phyloP scores from a whole-genome alignment of 148 eudicot species.

The Bassia scoparia region DNA sequence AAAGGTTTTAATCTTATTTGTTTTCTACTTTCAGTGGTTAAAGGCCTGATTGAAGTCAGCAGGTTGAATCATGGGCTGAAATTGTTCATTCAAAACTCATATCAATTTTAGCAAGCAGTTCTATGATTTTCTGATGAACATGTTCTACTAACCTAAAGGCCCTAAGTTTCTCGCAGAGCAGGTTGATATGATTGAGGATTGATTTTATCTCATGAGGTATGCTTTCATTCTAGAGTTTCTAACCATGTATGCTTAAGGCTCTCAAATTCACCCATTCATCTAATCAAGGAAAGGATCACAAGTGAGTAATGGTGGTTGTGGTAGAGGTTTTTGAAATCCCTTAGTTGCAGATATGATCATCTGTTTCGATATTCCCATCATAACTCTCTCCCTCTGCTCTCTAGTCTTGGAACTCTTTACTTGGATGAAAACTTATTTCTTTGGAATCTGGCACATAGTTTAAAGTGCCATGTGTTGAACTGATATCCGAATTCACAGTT shows the following conservation, averaged over 20 bases:
- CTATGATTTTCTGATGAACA: constrained; percentile 61
- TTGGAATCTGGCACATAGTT: neutral
- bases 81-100: constrained; percentile 84
- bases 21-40: constrained; percentile 49
- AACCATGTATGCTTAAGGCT: neutral
- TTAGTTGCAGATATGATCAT: constrained; percentile 5
- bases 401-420: neutral
- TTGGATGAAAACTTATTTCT: neutral
- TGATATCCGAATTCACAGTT: neutral
- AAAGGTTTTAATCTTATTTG: neutral
- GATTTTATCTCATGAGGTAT: constrained; percentile 85
- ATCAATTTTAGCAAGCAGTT: constrained; percentile 88
- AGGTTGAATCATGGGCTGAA: constrained; percentile 91
- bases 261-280: neutral
- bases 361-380: neutral
- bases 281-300: neutral
- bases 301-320: neutral
- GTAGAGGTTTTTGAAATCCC: neutral
- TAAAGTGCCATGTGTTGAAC: neutral
- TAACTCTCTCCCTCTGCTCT: neutral
- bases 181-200: constrained; percentile 90
- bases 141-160: constrained; percentile 31
- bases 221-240: constrained; percentile 13
- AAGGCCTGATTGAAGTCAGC: constrained; percentile 73
- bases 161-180: constrained; percentile 57